Evolutionary conservation across 2,329 filamentous ascomycete species (phyloP), one percentile per base, ranked within the genome.

Genomic region (Penicillium sp.): DNA sequence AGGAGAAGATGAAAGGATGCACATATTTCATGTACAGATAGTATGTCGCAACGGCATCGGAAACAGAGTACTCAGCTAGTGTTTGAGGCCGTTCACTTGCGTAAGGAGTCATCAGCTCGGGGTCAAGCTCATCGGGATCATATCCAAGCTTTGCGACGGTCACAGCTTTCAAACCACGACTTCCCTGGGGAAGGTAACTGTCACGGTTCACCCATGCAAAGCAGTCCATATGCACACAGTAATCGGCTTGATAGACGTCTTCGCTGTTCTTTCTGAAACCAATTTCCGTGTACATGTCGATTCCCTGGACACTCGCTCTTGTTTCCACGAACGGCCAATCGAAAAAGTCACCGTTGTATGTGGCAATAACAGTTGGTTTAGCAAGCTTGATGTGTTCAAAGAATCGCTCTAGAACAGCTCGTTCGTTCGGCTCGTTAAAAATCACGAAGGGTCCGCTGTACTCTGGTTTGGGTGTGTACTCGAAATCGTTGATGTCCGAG

Each of bases 261-360:
- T 99, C 95, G 68, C 80, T 90, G 76, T 96, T 95, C 75, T 95
- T 98, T 68, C 88, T 88, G 84, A 96, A 99, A 5, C 95, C 95
- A 68, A 97, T 99, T 74, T 99, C 96, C 62, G 89, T 90, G 77
- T 99, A 99, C 95, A 99, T 98, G 76, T 99, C 95, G 72, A 99
- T 97, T 29, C 96, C 95, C 66, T 96, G 89, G 63, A 97, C 85
- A 71, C 92, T 96, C 27, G 96, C 92, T 78, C 95, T 84, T 45
- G 95, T 87, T 79, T 99, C 95, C 25, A 99, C 92, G 71, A 96
- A 99, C 0, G 95, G 93, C 95, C 95, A 99, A 88, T 99, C 95
- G 87, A 99, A 99, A 75, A 99, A 99, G 80, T 99, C 95, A 79
- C 95, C 95, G 91, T 99, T 99, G 83, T 99, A 99, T n/a, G 95